These are phyloP conservation scores for Fusarium sp. DNA, from an alignment of 2,329 filamentous ascomycete genomes.

Conservation along the genomic window DNA sequence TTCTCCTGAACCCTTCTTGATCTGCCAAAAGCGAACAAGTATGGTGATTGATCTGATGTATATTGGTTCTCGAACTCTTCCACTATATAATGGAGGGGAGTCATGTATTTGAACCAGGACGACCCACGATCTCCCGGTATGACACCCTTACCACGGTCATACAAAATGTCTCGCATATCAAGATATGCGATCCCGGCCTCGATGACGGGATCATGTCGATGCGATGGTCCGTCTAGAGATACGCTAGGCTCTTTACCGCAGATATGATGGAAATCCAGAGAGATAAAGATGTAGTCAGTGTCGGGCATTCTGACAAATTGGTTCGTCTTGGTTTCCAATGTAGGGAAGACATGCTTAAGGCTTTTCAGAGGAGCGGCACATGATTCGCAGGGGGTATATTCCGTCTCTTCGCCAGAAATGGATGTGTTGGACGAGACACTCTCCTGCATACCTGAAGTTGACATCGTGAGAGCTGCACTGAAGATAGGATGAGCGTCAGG, in stretches of 20 bases:
- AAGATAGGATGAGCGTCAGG: not conserved
- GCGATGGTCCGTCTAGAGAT: not conserved
- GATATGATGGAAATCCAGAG: conserved; percentile 7
- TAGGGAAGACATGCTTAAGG: not conserved
- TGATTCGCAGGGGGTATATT: not conserved
- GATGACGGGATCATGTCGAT: conserved; percentile 4
- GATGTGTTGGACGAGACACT: not conserved
- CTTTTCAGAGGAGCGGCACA: not conserved
- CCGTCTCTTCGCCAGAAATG: not conserved
- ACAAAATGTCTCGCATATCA: conserved; percentile 21
- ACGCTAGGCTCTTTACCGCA: not conserved
- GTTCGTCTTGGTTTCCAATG: not conserved
- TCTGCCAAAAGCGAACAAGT: conserved; percentile 27
- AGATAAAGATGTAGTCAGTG: conserved; percentile 14
- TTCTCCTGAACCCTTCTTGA: conserved; percentile 6
- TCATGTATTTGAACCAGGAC: conserved; percentile 31
- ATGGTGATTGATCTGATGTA: not conserved
- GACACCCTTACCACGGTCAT: not conserved
- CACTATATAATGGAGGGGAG: conserved; percentile 13
- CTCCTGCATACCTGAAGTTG: not conserved
- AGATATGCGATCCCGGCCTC: conserved; percentile 17
- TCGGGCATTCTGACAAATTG: not conserved
- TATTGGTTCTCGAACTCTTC: conserved; percentile 14
- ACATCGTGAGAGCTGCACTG: not conserved
- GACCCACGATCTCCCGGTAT: conserved; percentile 21